These are phyloP conservation scores for Torulaspora quercuum DNA, from an alignment of 805 yeast genomes.

Conservation along the genomic window DNA sequence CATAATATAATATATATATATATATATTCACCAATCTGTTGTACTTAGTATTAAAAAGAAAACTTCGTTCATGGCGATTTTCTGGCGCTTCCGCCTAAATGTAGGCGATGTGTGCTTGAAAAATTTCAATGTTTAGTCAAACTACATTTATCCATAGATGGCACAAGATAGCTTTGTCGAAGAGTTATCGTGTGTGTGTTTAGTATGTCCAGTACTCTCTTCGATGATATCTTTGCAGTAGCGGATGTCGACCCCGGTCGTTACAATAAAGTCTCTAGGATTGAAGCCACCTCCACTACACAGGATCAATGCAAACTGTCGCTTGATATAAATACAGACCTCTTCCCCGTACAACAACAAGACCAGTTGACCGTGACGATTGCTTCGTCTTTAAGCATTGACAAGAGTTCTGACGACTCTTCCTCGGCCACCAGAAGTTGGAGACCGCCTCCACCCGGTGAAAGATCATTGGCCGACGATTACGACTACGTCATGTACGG, in stretches of 20 bases:
- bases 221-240: conserved; percentile 89
- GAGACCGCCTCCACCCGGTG: conserved; percentile 71
- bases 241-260: conserved; percentile 82
- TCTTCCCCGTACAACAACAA: conserved; percentile 75
- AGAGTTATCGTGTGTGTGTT: neutral
- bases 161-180: no score
- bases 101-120: no score
- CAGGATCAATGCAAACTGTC: conserved; percentile 68
- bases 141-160: no score
- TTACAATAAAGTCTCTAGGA: conserved; percentile 86
- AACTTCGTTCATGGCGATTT: no score
- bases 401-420: conserved; percentile 42
- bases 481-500: conserved; percentile 99
- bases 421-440: conserved; percentile 37
- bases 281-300: conserved; percentile 83
- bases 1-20: no score
- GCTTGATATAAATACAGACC: conserved; percentile 84
- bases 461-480: conserved; percentile 87
- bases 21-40: no score
- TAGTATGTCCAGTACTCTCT: conserved; percentile 66
- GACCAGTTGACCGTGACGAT: conserved; percentile 83
- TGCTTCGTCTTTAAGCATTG: conserved; percentile 64
- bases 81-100: no score
- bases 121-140: no score
- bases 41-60: no score